Conservation (phyloP, 2,329 filamentous ascomycete genomes). For the Fusarium sp. region DNA sequence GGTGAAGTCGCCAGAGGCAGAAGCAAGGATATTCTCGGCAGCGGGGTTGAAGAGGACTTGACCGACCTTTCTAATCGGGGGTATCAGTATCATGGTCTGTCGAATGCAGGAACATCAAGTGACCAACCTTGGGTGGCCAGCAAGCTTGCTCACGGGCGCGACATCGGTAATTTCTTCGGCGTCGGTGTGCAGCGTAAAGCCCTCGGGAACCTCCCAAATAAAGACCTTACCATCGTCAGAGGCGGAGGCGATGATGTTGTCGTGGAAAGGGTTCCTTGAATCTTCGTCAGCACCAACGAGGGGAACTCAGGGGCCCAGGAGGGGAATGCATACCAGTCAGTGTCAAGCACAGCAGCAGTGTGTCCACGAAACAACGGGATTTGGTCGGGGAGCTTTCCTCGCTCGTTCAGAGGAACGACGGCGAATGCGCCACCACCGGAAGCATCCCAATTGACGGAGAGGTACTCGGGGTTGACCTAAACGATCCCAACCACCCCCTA, state of each 20-base stretch:
- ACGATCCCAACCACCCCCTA: conserved; percentile 42
- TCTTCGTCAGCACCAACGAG: conserved; percentile 29
- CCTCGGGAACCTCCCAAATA: conserved; percentile 93
- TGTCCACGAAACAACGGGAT: conserved; percentile 97
- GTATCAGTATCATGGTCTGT: conserved; percentile 32
- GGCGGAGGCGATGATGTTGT: conserved; percentile 90
- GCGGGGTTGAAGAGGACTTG: conserved; percentile 98
- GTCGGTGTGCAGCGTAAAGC: conserved; percentile 88
- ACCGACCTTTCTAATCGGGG: conserved; percentile 85
- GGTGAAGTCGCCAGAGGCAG: conserved; percentile 93
- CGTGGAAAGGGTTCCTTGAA: conserved; percentile 93
- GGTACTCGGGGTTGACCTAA: conserved; percentile 94
- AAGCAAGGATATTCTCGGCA: conserved; percentile 95
- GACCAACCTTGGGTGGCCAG: conserved; percentile 85
- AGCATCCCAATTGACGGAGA: conserved; percentile 98
- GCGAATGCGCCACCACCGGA: conserved; percentile 97
- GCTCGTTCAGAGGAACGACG: conserved; percentile 91
- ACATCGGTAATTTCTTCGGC: conserved; percentile 88
- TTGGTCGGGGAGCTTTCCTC: conserved; percentile 90
- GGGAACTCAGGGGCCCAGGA: conserved; percentile 20
- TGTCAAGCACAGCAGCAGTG: conserved; percentile 95
- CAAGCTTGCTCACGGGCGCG: conserved; percentile 83
- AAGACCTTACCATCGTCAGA: conserved; percentile 98
- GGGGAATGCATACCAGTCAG: conserved; percentile 82
- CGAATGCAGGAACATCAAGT: not conserved